A percentile compares a stretch with the other conserved stretches of the same genome.
Conservation (phyloP, 1,284 basidiomycete genomes). For the Trichosporon faecale region DNA sequence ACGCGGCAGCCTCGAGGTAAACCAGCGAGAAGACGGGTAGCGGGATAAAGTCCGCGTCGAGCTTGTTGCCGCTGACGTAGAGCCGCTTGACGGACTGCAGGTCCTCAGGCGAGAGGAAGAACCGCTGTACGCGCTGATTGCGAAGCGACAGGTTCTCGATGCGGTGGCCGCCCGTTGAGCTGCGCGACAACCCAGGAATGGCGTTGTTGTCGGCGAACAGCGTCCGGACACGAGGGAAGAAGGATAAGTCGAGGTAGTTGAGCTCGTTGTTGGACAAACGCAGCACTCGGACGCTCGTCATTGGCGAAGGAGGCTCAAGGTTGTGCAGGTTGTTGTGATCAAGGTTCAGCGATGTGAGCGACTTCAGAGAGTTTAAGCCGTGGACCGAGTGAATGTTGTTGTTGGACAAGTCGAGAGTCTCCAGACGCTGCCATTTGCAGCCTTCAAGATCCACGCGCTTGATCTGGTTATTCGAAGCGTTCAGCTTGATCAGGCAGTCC, state of each 20-base stretch:
- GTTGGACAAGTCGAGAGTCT: conserved; percentile 75
- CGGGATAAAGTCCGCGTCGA: conserved; percentile 56
- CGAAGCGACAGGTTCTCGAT: conserved; percentile 88
- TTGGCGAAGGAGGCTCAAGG: conserved; percentile 39
- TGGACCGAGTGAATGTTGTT: conserved; percentile 66
- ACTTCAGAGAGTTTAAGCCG: conserved; percentile 63
- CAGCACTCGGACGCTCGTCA: conserved; percentile 75
- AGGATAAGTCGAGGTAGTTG: conserved; percentile 63
- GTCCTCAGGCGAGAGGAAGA: conserved; percentile 60
- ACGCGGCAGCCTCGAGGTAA: conserved; percentile 90
- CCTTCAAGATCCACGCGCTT: conserved; percentile 61
- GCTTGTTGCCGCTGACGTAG: conserved; percentile 72
- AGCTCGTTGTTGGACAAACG: conserved; percentile 81
- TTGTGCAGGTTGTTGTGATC: conserved; percentile 63
- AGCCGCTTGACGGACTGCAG: conserved; percentile 85
- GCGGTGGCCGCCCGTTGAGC: conserved; percentile 60
- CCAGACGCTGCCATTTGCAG: conserved; percentile 73
- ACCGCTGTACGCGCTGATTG: conserved; percentile 63
- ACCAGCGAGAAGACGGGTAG: conserved; percentile 73
- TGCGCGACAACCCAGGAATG: conserved; percentile 56
- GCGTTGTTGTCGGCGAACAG: conserved; percentile 88
- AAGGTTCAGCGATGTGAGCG: conserved; percentile 69
- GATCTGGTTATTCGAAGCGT: conserved; percentile 73
- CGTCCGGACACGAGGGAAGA: conserved; percentile 73
- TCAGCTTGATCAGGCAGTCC: conserved; percentile 77